Percentiles rank a stretch among this genome's conserved stretches.
phyloP scores from a whole-genome alignment of 139 green algal genomes.

The Chlorella sp. region DNA sequence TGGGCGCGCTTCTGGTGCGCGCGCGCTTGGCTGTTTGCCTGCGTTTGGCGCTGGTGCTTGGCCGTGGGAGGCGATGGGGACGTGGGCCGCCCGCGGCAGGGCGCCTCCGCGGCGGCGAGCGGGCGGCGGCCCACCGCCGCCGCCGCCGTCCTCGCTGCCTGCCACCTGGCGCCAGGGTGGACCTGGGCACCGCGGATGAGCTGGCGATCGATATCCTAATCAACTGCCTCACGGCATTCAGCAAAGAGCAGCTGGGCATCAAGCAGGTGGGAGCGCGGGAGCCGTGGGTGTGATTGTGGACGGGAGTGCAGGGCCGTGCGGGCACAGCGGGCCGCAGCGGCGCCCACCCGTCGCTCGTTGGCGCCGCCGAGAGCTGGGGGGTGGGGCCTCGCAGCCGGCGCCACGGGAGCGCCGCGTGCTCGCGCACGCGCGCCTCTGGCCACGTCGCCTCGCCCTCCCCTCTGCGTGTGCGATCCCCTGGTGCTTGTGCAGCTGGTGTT shows the following conservation, averaged over 20 bases:
- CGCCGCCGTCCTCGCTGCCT: too few species aligned
- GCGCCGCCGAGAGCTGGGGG: background rate
- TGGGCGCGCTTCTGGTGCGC: constrained; percentile 66
- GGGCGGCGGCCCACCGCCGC: too few species aligned
- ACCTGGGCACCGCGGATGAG: constrained; percentile 90
- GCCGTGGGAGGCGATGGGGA: too few species aligned
- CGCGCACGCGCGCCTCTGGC: background rate
- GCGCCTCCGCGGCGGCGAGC: too few species aligned
- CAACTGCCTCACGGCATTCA: constrained; percentile 83
- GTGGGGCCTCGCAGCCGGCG: too few species aligned
- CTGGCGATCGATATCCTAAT: constrained; percentile 87
- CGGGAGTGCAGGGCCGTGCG: too few species aligned
- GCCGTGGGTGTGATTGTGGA: background rate
- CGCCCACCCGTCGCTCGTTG: background rate
- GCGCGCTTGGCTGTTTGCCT: background rate
- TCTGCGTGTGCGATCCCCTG: background rate
- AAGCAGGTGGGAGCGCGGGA: constrained; percentile 2
- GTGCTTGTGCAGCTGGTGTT: constrained; percentile 43
- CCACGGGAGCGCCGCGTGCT: too few species aligned
- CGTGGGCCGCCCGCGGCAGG: too few species aligned
- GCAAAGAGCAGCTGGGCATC: constrained; percentile 67
- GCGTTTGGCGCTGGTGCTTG: background rate
- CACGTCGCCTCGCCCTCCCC: background rate
- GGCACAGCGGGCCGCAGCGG: background rate
- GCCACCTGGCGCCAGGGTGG: constrained; percentile 52